phyloP scores from a whole-genome alignment of 2,329 filamentous ascomycete genomes.

The Lithohypha guttulata region DNA sequence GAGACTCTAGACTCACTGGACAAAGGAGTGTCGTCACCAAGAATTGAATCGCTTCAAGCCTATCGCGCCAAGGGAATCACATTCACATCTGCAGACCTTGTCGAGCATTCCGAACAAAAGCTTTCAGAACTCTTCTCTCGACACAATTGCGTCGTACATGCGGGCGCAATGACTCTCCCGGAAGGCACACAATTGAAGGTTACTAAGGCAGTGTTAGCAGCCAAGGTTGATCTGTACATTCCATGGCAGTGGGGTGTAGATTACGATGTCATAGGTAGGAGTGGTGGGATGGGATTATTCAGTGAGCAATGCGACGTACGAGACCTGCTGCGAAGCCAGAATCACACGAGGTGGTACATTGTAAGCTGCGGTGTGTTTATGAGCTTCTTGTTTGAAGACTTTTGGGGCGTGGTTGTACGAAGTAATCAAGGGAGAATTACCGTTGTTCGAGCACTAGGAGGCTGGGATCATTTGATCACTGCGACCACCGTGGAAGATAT shows the following conservation, averaged over 20 bases:
- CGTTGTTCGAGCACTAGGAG: constrained; percentile 44
- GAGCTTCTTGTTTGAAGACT: constrained; percentile 54
- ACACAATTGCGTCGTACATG: constrained; percentile 42
- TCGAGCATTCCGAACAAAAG: constrained; percentile 22
- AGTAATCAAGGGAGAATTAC: constrained; percentile 15
- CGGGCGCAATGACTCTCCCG: constrained; percentile 49
- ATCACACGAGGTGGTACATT: constrained; percentile 47
- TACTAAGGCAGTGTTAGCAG: constrained; percentile 43
- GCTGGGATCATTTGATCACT: constrained; percentile 53
- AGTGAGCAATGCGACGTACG: constrained; percentile 56
- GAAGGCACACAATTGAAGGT: constrained; percentile 49
- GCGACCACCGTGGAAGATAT: constrained; percentile 56
- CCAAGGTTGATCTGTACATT: constrained; percentile 43
- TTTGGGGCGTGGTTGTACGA: constrained; percentile 52
- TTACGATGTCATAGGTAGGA: constrained; percentile 55
- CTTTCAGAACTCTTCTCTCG: constrained; percentile 35
- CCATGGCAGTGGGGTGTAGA: constrained; percentile 68
- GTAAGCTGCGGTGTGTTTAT: constrained; percentile 61
- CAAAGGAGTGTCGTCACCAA: constrained; percentile 23
- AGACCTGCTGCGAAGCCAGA: constrained; percentile 39
- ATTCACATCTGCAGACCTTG: constrained; percentile 38
- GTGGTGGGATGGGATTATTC: constrained; percentile 51
- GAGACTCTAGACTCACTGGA: constrained; percentile 33
- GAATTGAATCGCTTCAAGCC: constrained; percentile 15
- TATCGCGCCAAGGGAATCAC: constrained; percentile 31